Evolutionary conservation across 2,329 filamentous ascomycete species (phyloP).

Genomic region (Aspergillus ibericus): DNA sequence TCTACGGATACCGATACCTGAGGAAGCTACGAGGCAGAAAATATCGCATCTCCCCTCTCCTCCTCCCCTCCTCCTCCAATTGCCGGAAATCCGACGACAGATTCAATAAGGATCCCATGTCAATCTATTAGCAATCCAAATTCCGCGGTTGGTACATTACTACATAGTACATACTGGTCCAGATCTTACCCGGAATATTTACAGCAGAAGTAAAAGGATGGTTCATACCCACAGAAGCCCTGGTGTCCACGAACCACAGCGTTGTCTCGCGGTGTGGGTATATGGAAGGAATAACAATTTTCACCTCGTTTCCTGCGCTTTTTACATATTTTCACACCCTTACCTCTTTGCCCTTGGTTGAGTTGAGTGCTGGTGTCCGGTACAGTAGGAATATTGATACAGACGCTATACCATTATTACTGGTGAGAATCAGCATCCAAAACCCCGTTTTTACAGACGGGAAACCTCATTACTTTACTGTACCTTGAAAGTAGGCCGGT

Average conservation of each 20-base stretch:
- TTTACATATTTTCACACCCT: conserved; percentile 1
- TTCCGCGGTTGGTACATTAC: background rate
- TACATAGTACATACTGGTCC: background rate
- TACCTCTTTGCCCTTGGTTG: background rate
- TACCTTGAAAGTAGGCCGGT: conserved; percentile 4
- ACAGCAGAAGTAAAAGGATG: conserved; percentile 12
- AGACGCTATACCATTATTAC: background rate
- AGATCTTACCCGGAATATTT: conserved; percentile 4
- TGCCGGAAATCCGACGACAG: background rate
- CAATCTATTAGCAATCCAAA: background rate
- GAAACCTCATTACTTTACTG: background rate
- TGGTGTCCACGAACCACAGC: conserved; percentile 21
- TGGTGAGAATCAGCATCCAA: background rate
- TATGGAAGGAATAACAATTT: conserved; percentile 23
- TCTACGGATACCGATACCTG: background rate
- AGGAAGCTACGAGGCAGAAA: background rate
- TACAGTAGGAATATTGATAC: background rate
- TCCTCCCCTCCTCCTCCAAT: background rate
- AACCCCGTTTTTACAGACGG: background rate
- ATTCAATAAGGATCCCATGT: background rate
- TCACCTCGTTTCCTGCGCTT: conserved; percentile 15
- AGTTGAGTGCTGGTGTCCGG: background rate
- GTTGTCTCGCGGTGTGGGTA: conserved; percentile 10
- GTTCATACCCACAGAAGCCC: conserved; percentile 30
- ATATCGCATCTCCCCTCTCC: background rate